These are phyloP conservation scores for Saussurea involucrata DNA, from an alignment of 129 eudicot genomes.

Conservation along the genomic window DNA sequence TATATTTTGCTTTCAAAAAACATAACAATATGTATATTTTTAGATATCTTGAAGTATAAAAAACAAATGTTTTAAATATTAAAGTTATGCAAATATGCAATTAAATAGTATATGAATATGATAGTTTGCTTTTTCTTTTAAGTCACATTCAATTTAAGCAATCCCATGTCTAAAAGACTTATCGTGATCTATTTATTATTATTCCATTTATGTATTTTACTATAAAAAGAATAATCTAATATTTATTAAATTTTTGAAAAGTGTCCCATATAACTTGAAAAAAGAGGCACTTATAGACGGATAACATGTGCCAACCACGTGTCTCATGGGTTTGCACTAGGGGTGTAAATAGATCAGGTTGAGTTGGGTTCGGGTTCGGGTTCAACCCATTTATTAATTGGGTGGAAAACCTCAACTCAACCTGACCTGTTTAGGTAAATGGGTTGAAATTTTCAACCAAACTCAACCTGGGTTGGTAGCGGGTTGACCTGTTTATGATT, in stretches of 20 bases:
- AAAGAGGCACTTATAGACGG: background rate
- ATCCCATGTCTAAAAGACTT: background rate
- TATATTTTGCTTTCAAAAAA: no score
- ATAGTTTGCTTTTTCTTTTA: background rate
- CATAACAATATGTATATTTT: no score
- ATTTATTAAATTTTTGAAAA: background rate
- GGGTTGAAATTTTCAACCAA: no score
- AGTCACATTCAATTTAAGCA: background rate
- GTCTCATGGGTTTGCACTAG: constrained; percentile 10
- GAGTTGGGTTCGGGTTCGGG: no score
- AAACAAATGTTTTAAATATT: no score
- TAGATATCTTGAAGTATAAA: no score
- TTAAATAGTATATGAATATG: background rate
- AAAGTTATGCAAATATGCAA: background rate
- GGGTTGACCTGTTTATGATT: no score
- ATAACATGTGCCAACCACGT: constrained; percentile 15
- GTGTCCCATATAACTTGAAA: background rate
- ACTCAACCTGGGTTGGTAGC: no score
- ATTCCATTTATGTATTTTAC: background rate
- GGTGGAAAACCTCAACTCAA: no score
- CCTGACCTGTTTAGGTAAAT: no score
- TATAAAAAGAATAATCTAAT: background rate
- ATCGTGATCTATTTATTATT: background rate
- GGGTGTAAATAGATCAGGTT: no score
- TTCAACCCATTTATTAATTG: no score